A percentile compares a stretch with the other conserved stretches of the same genome.
phyloP scores from a whole-genome alignment of 345 rosid species.

The Geranium brycei region DNA sequence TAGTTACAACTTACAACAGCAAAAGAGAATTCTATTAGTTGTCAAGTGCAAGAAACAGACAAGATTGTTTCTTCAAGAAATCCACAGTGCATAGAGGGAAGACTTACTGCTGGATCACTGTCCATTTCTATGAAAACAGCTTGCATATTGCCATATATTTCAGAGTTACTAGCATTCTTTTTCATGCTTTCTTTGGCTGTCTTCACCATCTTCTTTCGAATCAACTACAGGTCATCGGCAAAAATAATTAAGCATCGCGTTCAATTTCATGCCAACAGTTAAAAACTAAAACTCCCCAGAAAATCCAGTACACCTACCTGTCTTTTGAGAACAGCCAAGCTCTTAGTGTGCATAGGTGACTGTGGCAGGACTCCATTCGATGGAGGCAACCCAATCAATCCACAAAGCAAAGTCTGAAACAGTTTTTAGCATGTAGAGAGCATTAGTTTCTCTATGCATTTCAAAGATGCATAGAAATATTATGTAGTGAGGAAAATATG shows the following conservation, averaged over 20 bases:
- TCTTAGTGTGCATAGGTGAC: slow-evolving; percentile 86
- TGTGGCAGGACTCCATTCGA: slow-evolving; percentile 90
- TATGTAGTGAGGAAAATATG: neutral
- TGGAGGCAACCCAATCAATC: slow-evolving; percentile 79
- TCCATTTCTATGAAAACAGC: slow-evolving; percentile 64
- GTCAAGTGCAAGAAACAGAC: too few species aligned
- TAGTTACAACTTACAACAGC: neutral
- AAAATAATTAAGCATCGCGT: slow-evolving; percentile 6
- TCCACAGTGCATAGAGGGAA: neutral
- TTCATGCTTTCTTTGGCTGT: slow-evolving; percentile 61
- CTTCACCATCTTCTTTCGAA: slow-evolving; percentile 62
- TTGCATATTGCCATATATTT: slow-evolving; percentile 72
- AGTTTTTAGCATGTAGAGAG: slow-evolving; percentile 5
- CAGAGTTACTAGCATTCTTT: slow-evolving; percentile 47
- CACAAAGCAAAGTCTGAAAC: slow-evolving; percentile 66
- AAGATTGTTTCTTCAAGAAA: neutral
- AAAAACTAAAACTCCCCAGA: neutral
- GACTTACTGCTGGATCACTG: slow-evolving; percentile 33
- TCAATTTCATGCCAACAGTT: slow-evolving; percentile 2
- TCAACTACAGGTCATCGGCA: slow-evolving; percentile 26
- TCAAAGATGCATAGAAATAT: neutral
- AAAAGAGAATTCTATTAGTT: neutral
- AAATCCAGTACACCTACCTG: slow-evolving; percentile 28
- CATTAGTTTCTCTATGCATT: neutral
- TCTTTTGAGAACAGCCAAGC: slow-evolving; percentile 58